Base-by-base conservation (phyloP, 805 yeast genomes). In the Saccharomycopsis sp. region DNA sequence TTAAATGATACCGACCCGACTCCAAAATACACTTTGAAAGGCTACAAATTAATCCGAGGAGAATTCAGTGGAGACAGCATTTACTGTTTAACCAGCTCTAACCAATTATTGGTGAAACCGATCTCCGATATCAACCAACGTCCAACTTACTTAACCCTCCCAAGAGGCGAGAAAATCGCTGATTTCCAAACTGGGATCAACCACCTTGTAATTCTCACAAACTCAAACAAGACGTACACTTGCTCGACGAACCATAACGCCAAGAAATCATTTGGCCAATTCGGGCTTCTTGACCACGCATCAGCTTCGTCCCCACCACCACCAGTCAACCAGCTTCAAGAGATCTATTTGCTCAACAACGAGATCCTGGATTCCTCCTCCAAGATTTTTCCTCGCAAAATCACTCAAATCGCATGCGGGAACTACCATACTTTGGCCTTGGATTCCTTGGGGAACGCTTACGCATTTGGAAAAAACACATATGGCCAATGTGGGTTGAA, bases 261-360 rank as follows among this genome's bases (percentile, higher is more conserved):
- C n/a, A n/a, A n/a, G n/a, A n/a, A n/a, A n/a, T n/a, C n/a, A n/a
- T 59, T 57, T 53, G 97, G 97, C 3, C 97, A 93, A 63, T 85
- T 74, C 62, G 97, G 97, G 16, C 60, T 86, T 13, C 93, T 95
- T 1, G 62, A 66, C 11, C 75, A 68, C 51, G 77, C 95, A 1
- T 89, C 85, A 45, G 78, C 78, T 55, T 76, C 74, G 47, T 4
- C 27, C 3, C 51, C 60, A 3, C 70, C 75, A 0, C 85, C 88
- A 4, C 51, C 53, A 2, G 67, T 70, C 13, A 71, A 71, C 52
- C 56, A 59, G 41, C 59, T 79, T 9, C 70, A 70, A 51, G 86
- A 79, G 44, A 70, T 86, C 46, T 67, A 70, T 4, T 60, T 81
- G 28, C 60, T 85, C 52, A 79, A 81, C 53, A 70, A 75, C 47